phyloP scores from a whole-genome alignment of 352 stramenopile species.

The Globisporangium barbulae region DNA sequence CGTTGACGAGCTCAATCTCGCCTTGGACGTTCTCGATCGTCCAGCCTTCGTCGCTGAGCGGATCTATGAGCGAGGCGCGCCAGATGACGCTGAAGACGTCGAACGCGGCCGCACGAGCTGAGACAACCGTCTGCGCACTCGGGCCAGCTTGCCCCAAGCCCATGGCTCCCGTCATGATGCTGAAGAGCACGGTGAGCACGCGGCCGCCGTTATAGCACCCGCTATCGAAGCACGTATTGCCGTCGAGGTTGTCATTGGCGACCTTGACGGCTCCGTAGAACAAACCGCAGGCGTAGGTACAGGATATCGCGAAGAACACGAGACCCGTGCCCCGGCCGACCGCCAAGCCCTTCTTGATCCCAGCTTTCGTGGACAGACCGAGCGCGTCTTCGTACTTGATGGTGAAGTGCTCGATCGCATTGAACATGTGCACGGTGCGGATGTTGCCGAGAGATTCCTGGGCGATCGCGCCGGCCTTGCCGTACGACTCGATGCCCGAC shows the following conservation, averaged over 20 bases:
- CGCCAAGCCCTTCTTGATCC: slow-evolving; percentile 46
- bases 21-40: slow-evolving; percentile 25
- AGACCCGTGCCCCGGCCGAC: slow-evolving; percentile 55
- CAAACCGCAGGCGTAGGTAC: slow-evolving; percentile 73
- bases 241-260: slow-evolving; percentile 52
- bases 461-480: slow-evolving; percentile 59
- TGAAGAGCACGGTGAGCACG: slow-evolving; percentile 69
- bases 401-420: slow-evolving; percentile 53
- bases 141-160: slow-evolving; percentile 62
- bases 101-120: slow-evolving; percentile 49
- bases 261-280: slow-evolving; percentile 72
- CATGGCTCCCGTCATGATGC: slow-evolving; percentile 66
- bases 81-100: slow-evolving; percentile 74
- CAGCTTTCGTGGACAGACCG: slow-evolving; percentile 35
- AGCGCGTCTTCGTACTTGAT: slow-evolving; percentile 59
- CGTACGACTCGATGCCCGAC: slow-evolving; percentile 52
- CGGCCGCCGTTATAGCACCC: slow-evolving; percentile 58
- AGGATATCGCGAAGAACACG: slow-evolving; percentile 63
- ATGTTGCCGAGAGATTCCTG: slow-evolving; percentile 74
- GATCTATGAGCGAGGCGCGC: slow-evolving; percentile 52
- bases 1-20: slow-evolving; percentile 30
- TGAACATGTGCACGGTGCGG: slow-evolving; percentile 80
- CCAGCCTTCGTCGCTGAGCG: slow-evolving; percentile 27
- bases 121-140: slow-evolving; percentile 48
- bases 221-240: slow-evolving; percentile 32